Conservation (phyloP, 805 yeast genomes). For the Barnettozyma sp. region DNA sequence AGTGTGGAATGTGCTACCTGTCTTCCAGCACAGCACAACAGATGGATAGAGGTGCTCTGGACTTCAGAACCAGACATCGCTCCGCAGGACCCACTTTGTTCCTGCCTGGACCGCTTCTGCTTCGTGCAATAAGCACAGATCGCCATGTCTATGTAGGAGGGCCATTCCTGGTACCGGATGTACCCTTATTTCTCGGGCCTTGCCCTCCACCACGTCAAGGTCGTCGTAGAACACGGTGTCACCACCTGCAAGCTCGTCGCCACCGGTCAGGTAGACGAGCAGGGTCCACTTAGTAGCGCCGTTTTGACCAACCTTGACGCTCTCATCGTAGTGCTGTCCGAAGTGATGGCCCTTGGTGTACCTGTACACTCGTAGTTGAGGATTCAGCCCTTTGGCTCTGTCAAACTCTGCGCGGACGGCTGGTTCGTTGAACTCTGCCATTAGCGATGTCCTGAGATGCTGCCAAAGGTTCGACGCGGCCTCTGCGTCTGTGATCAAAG, state of each 20-base stretch:
- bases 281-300: slow-evolving; percentile 55
- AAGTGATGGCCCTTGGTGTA: slow-evolving; percentile 52
- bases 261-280: slow-evolving; percentile 50
- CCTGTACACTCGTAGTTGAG: slow-evolving; percentile 49
- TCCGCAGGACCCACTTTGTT: slow-evolving; percentile 55
- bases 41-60: no score
- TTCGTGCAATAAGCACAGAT: slow-evolving; percentile 55
- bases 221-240: slow-evolving; percentile 46
- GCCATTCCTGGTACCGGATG: slow-evolving; percentile 52
- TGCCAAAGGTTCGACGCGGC: slow-evolving; percentile 38
- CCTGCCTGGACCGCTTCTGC: slow-evolving; percentile 46
- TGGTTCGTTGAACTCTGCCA: slow-evolving; percentile 25
- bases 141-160: slow-evolving; percentile 58
- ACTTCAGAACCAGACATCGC: slow-evolving; percentile 40
- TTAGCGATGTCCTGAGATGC: slow-evolving; percentile 30
- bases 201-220: slow-evolving; percentile 7
- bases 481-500: slow-evolving; percentile 32
- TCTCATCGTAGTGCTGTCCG: slow-evolving; percentile 55
- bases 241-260: slow-evolving; percentile 50
- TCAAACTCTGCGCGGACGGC: slow-evolving; percentile 30
- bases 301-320: slow-evolving; percentile 34
- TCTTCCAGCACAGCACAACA: no score
- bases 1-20: no score
- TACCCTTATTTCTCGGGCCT: slow-evolving; percentile 27
- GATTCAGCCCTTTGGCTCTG: slow-evolving; percentile 43